Base-by-base conservation (phyloP, 2,329 filamentous ascomycete genomes). In the Curvularia hawaiiensis region DNA sequence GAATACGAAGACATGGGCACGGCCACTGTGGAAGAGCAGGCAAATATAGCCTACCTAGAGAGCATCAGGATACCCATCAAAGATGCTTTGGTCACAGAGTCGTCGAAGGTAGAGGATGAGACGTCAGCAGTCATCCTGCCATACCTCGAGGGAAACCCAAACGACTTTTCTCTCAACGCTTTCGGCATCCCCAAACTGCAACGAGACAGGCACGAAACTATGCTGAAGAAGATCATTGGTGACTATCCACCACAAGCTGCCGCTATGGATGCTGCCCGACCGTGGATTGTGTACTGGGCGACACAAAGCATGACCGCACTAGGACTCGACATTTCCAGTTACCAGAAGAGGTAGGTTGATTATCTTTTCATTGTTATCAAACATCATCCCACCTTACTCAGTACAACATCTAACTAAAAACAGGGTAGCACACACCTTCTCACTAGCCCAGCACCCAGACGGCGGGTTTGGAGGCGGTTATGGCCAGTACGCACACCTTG, bases 261-360 rank as follows among this genome's bases (percentile, higher is more conserved):
- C 51, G 83, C 83, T 48, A 85, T 92, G 65, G 95, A 99, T 80
- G 89, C 95, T 31, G 93, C 90, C 72, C 83, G 94, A 54, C 93
- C 95, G 10, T 99, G 95, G 95, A 85, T 97, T 70, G 83, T 97
- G 63, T 98, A 97, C 79, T 99, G 95, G 95, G 90, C 86, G 52
- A 81, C 98, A 52, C 86, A 88, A 33, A 92, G 86, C 2, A 81
- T 99, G 63, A 81, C 84, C 26, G 81, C 93, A 33, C 79, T 99
- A 49, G 92, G 91, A 47, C 86, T 92, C 71, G 91, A 97, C 73
- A 77, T 86, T 39, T 80, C 78, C 8, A 69, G 74, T 54, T 94
- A 91, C 75, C 85, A 88, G 54, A 80, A 89, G 63, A 83, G 84
- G 78, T 85, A 79, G 63, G 81, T 77, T n/a, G n/a, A n/a, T 18